Base-by-base conservation (phyloP, 1,284 basidiomycete species). In the Rhodofomes roseus region DNA sequence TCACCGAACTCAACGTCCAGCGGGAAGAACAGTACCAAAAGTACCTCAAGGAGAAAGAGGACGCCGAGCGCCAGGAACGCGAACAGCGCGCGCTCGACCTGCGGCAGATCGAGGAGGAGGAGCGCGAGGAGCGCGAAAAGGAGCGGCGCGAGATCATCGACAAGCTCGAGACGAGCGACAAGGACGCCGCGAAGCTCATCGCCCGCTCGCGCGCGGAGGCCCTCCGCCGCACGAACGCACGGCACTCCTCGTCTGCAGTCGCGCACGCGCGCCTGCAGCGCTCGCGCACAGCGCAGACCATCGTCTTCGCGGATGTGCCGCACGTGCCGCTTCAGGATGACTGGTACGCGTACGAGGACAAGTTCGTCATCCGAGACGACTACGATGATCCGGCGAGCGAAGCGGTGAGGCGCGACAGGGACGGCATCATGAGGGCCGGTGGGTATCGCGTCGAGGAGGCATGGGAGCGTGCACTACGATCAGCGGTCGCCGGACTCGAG, bases 391-490 rank as follows among this genome's bases (percentile, higher is more conserved):
- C 88, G 34, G 76, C 82, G 63, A 91, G 89, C 64, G 90, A 90
- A 60, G 87, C 86, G 3, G 85, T 92, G 6, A 79, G 88, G 65
- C 83, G 83, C 66, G 92, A 95, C 67, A 76, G 82, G 57, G 89
- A 93, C 64, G 89, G 90, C 4, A 87, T 90, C 66, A 90, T 93
- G 83, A 79, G 89, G 46, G 93, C 86, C 9, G 95, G 93, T 18
- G 95, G 93, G 1, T 97, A 92, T 71, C 81, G 81, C 65, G 77
- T 94, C 11, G 82, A 88, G 60, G 86, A 94, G 70, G 92, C 92
- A 54, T 96, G 95, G 95, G 89, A 91, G 67, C 82, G 93, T 66
- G 93, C 93, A 23, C 72, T 96, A 51, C 77, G 89, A 55, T 83
- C 75, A 65, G 90, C 92, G 1, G 88, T 95, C 22, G 89, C 90